Evolutionary conservation across 139 green algal species (phyloP).

Genomic region (Eudorina sp.): DNA sequence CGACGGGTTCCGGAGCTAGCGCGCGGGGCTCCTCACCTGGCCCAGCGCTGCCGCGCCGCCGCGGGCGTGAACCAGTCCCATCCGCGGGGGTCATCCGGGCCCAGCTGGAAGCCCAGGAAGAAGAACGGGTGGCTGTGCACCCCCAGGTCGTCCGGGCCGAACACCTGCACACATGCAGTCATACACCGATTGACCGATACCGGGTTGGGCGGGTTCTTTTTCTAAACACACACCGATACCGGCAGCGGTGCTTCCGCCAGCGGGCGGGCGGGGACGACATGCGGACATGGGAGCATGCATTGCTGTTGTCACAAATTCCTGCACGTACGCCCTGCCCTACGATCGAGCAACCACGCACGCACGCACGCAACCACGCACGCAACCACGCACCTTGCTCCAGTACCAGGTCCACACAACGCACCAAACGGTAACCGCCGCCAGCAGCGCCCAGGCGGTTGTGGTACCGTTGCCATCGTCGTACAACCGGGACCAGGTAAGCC

Average conservation of each 20-base stretch:
- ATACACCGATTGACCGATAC: too few species aligned
- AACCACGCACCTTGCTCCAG: constrained; percentile 9
- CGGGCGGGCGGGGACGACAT: too few species aligned
- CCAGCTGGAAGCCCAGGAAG: constrained; percentile 47
- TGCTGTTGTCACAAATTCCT: too few species aligned
- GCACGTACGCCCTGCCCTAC: too few species aligned
- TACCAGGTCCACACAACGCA: constrained; percentile 37
- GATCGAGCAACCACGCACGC: too few species aligned
- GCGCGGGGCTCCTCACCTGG: background rate
- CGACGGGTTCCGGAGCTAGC: too few species aligned
- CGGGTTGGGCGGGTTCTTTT: too few species aligned
- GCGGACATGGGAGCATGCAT: too few species aligned
- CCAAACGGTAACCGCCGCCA: constrained; percentile 47
- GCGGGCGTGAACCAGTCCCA: constrained; percentile 54
- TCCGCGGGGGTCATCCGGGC: constrained; percentile 52
- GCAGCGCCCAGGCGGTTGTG: constrained; percentile 56
- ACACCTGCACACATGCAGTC: constrained; percentile 55
- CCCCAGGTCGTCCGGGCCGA: constrained; percentile 42
- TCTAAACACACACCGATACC: too few species aligned
- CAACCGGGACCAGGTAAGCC: constrained; percentile 71
- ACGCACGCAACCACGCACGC: too few species aligned
- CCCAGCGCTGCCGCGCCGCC: constrained; percentile 4
- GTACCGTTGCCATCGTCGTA: constrained; percentile 68
- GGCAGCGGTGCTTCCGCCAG: too few species aligned
- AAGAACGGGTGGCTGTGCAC: constrained; percentile 55